Evolutionary conservation across 768 basidiomycete genomes (phyloP), one percentile per base, ranked within the genome.

Genomic region (Panus rudis): DNA sequence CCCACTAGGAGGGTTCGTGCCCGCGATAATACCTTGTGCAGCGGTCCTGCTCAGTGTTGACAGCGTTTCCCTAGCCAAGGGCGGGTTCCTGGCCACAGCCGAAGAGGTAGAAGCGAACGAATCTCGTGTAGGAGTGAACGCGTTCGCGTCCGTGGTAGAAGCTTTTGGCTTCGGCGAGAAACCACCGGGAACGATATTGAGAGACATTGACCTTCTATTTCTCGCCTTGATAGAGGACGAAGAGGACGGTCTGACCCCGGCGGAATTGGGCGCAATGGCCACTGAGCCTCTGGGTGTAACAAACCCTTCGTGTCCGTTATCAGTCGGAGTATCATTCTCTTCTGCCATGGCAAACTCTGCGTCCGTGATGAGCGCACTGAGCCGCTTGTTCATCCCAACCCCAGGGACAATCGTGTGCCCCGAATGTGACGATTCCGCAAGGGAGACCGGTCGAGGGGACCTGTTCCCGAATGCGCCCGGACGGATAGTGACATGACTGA

Each of bases 361-460:
- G 50, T 86, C 84, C 8, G 73, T 75, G 30, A 84, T 63, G 24
- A 86, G 67, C 3, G 80, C 76, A 54, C 84, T 87, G 30, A 80
- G 63, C 21, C 86, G 74, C 60, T 77, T 82, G 58, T 71, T 75
- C 26, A 69, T 63, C n/a, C n/a, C n/a, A n/a, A n/a, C n/a, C n/a
- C n/a, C n/a, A 7, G 81, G 81, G 3, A 85, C 79, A 44, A 88
- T 65, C 16, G 86, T 89, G 54, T 81, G 72, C 4, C 70, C 79
- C 6, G 84, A 86, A 38, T 84, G 82, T 42, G 85, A 65, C 1
- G 84, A 86, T 48, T 86, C 85, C 7, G 83, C 84, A 63, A 81
- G 75, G 7, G 86, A 89, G 24, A 85, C 82, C 3, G 86, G 86
- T 13, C 86, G 72, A 2, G 80, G 66, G 21, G 72, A 72, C 25